Base-by-base conservation (phyloP, 2,329 filamentous ascomycete genomes). In the Xylaria hypoxylon region DNA sequence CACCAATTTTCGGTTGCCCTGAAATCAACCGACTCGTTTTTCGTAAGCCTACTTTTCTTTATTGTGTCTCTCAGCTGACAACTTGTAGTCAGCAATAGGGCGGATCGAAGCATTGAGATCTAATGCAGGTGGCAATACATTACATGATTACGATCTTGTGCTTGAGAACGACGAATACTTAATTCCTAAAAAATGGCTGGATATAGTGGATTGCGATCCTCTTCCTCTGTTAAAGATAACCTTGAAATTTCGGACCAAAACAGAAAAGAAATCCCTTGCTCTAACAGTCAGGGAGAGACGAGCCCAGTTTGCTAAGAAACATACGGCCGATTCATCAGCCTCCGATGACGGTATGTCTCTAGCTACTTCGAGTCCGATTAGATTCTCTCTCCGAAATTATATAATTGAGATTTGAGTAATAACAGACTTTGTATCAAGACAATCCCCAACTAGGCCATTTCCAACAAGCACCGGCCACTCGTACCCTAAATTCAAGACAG, bases 121-220 rank as follows among this genome's bases (percentile, higher is more conserved):
- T 15, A 64, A 61, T 35, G n/a, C 62, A 22, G 28, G 28, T 2
- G 51, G 44, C 15, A 51, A 53, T 33, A 24, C 57, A 17, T 48
- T 61, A 22, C 33, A 53, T 15, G 45, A 58, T 11, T 62, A 64
- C 26, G 19, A 65, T 15, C 44, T 68, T 42, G 47, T 52, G 15
- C 47, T 68, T 19, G 52, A 62, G 6, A 50, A 35, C 11, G 47
- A 59, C n/a, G 65, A 68, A 19, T 22, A 50, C 19, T n/a, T 64
- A 2, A 59, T 59, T 11, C 28, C 65, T 22, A 59, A 62, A 31
- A 68, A 53, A 13, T 67, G 64, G 64, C 42, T 67, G 5, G 64
- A 67, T 45, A 63, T 67, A n/a, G 48, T 63, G 1, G 47, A 51
- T 28, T 19, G 13, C 15, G 50, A 57, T 33, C 50, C 45, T 31